Base-by-base conservation (phyloP, 164 flowering plant genomes). In the Echeveria elegans region DNA sequence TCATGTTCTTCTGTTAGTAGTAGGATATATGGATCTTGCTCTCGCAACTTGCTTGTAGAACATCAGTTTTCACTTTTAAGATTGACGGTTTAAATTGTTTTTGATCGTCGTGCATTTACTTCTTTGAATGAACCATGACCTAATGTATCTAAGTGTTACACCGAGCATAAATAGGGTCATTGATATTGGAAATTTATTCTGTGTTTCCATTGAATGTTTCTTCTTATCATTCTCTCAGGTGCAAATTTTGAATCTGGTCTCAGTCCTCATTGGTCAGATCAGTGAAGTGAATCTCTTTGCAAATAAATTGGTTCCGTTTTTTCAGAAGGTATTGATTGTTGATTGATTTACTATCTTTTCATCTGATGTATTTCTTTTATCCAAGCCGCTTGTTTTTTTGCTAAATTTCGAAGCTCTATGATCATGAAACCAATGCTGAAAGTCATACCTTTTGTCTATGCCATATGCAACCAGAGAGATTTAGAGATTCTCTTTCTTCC, bases 231-330 rank as follows among this genome's bases (percentile, higher is more conserved):
- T 65, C 60, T 50, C 31, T n/a, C 91, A 94, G 97, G 99, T 91
- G 68, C 97, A 91, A 76, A 89, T 94, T 72, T 71, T 91, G 69
- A 88, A 94, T 80, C 79, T 91, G 75, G 87, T 94, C 38, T 88
- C 94, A 48, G 78, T 80, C 62, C 88, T 94, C 37, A 77, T 89
- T 71, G 88, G 82, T 60, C 83, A 80, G 67, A 78, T 79, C 40
- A 77, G 74, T 72, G 86, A 73, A 70, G 78, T 92, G 50, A 66
- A 80, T 71, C 91, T 92, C 65, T 85, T 80, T 79, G 87, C 90
- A 56, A 72, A 82, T 75, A 81, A 81, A 70, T 76, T 94, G 81
- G 81, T 85, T 72, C 77, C 75, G 5, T 94, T 91, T 69, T 94
- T 89, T 65, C 88, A 85, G 69, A 89, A 85, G 99, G 97, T 89